These are phyloP conservation scores for Cronartium quercuum DNA, from an alignment of 1,284 basidiomycete species.

Conservation along the genomic window DNA sequence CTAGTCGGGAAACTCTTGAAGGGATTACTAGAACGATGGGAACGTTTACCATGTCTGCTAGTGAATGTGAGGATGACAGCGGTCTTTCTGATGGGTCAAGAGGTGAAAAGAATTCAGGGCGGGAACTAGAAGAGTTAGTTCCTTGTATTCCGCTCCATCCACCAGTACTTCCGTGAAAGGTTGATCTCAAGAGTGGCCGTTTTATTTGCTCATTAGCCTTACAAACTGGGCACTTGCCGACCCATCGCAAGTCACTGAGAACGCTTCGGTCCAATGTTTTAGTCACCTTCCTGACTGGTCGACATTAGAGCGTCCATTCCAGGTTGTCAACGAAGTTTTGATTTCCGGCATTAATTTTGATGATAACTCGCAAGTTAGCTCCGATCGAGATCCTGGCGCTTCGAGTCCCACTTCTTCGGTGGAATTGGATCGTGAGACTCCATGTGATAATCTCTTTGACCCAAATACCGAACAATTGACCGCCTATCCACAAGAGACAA, in stretches of 20 bases:
- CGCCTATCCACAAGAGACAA: constrained; percentile 24
- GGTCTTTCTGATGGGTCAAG: too few species aligned
- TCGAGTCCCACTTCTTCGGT: background rate
- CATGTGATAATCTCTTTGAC: too few species aligned
- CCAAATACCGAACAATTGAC: background rate
- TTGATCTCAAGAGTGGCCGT: background rate
- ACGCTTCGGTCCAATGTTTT: background rate
- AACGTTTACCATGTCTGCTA: too few species aligned
- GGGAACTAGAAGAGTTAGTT: background rate
- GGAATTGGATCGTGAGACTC: too few species aligned
- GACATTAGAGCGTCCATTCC: background rate
- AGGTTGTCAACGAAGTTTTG: background rate
- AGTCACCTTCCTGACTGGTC: background rate
- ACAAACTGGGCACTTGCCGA: background rate
- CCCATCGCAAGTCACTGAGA: background rate
- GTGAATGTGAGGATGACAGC: too few species aligned
- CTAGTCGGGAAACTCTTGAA: too few species aligned
- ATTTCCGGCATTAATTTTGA: too few species aligned
- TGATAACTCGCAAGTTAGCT: too few species aligned
- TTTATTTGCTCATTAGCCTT: background rate
- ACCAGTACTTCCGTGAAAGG: background rate
- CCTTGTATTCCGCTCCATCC: background rate
- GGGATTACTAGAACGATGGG: too few species aligned
- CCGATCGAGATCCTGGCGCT: background rate
- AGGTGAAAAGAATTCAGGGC: background rate